Percentiles rank a stretch among this genome's conserved stretches.
Conservation (phyloP, 257 asterid genomes). For the Solanum dulcamara region DNA sequence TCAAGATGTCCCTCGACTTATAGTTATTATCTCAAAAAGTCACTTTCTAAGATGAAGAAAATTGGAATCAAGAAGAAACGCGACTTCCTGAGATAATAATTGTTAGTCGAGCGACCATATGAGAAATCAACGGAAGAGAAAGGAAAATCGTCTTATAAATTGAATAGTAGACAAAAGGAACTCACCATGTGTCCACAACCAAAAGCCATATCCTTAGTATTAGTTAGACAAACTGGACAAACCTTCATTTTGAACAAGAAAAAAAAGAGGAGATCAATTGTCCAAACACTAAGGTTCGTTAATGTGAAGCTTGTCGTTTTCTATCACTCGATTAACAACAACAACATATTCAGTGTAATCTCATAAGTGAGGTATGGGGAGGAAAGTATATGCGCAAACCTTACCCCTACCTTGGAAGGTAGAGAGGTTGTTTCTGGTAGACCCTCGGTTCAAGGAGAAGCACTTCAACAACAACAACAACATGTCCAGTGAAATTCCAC, state of each 20-base stretch:
- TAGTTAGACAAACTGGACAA: constrained; percentile 64
- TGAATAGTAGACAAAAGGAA: neutral
- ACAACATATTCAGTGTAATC: neutral
- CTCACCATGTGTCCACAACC: constrained; percentile 79
- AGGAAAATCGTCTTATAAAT: neutral
- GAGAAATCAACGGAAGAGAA: neutral
- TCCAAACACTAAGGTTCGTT: neutral
- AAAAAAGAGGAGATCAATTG: neutral
- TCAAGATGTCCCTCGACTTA: neutral
- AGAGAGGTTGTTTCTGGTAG: neutral
- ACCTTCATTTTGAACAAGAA: constrained; percentile 19
- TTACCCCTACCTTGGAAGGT: neutral
- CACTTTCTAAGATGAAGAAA: neutral
- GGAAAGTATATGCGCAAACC: fast-evolving
- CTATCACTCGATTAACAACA: no score
- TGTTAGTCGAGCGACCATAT: neutral
- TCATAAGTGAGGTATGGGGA: neutral
- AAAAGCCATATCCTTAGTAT: constrained; percentile 54
- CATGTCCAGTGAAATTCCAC: no score
- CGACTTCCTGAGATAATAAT: neutral
- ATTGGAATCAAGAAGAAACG: neutral
- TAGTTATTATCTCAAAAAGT: neutral
- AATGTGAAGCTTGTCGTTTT: no score
- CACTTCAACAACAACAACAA: no score
- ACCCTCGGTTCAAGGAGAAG: neutral